Base-by-base conservation (phyloP, 306 rosid genomes). In the Cicer judaicum region DNA sequence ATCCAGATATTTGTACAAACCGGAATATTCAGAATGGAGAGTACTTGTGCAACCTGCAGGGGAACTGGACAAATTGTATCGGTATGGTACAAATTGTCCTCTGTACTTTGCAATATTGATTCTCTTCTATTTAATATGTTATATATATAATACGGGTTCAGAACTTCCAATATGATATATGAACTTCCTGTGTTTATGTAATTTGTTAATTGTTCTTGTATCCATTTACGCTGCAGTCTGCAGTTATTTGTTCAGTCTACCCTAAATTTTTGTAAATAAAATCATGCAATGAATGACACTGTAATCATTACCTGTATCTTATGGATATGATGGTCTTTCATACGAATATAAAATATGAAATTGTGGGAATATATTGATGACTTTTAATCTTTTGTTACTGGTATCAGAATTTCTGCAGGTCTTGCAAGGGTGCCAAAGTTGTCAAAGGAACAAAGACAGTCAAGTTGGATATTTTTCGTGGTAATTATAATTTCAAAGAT, bases 1-100 rank as follows among this genome's bases (percentile, higher is more conserved):
- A 29, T 77, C 50, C 90, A 94, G 99, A 86, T 78, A 9, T 85
- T 46, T 84, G 86, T 89, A 84, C 97, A 90, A 89, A 80, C 90
- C 10, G 99, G 98, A 63, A 90, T 90, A 54, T 92, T 94, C 72
- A 92, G 89, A 74, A 88, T 94, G 99, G 91, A 92, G 83, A 78
- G 90, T 53, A 87, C 97, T 39, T 94, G 99, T 78, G 19, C 82
- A 19, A 80, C 79, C 13, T 92, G 98, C 67, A 86, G 86, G 74
- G 99, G 99, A 78, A 87, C 87, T 61, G 96, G 96, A 63, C 87
- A 89, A 86, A 80, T 78, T 82, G 91, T 89, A 59, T 78, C 96
- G 83, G 98, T 94, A 92, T 69, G 89, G 76, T 48, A 63, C 79
- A 70, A 54, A 40, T 24, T 29, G 40, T 29, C 48, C 0, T 56